A percentile compares a stretch with the other conserved stretches of the same genome.
Evolutionary conservation across 352 stramenopile species (phyloP).

Genomic region (Phytophthora melonis): DNA sequence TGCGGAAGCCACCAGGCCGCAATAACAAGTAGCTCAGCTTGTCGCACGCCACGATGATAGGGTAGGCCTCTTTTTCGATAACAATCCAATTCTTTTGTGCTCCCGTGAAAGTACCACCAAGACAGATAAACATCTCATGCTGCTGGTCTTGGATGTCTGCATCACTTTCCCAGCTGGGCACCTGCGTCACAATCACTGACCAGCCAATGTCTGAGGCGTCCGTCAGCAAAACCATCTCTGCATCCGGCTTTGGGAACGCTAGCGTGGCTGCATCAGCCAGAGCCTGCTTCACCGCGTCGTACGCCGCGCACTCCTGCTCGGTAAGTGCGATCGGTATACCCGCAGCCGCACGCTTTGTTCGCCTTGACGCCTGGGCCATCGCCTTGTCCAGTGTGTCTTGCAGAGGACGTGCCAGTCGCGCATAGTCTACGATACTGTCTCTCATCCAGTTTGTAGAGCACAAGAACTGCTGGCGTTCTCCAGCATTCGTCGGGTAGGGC

Average conservation of each 20-base stretch:
- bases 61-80: neutral
- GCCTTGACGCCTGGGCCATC: neutral
- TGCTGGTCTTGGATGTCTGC: slow-evolving; percentile 17
- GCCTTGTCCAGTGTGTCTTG: slow-evolving; percentile 1
- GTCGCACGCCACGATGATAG: neutral
- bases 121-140: slow-evolving; percentile 15
- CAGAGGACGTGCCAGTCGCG: neutral
- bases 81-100: slow-evolving; percentile 26
- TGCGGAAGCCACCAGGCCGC: too few species aligned
- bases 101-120: slow-evolving; percentile 14
- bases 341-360: slow-evolving; percentile 14
- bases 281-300: slow-evolving; percentile 10
- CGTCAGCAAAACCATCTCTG: slow-evolving; percentile 10
- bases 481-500: neutral
- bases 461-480: slow-evolving; percentile 12
- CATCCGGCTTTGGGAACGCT: slow-evolving; percentile 19
- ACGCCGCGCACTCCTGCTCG: slow-evolving; percentile 8
- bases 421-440: slow-evolving; percentile 15
- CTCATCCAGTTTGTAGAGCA: slow-evolving; percentile 17
- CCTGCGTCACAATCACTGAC: neutral
- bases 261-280: slow-evolving; percentile 19
- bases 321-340: slow-evolving; percentile 4
- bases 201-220: slow-evolving; percentile 7
- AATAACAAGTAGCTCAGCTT: neutral
- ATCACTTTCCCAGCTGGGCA: slow-evolving; percentile 6